These are phyloP conservation scores for Malus hybrid DNA, from an alignment of 331 rosid species.

Conservation along the genomic window DNA sequence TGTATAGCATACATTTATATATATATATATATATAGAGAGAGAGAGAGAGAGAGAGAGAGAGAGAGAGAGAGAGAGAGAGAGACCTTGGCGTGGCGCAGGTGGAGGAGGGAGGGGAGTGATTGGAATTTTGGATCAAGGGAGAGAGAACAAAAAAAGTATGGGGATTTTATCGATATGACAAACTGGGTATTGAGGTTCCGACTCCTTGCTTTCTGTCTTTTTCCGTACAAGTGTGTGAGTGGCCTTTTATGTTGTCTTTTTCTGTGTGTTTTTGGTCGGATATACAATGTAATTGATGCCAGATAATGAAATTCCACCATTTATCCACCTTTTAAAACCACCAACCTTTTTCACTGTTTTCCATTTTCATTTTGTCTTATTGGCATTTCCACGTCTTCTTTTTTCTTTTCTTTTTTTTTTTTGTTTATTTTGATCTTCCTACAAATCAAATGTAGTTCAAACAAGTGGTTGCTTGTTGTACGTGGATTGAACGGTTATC, in stretches of 20 bases:
- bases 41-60: not conserved
- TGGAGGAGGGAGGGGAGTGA: not conserved
- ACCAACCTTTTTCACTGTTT: not conserved
- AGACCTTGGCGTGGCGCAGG: slow-evolving; percentile 27
- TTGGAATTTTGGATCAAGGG: slow-evolving; percentile 22
- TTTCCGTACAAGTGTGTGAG: not conserved
- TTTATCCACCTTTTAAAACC: not conserved
- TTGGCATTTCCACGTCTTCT: not conserved
- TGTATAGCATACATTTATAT: no score
- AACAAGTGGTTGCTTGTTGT: no score
- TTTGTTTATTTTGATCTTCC: no score
- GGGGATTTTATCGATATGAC: not conserved
- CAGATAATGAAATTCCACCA: not conserved
- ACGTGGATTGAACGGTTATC: no score
- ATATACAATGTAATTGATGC: not conserved
- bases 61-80: not conserved
- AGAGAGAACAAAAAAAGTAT: not conserved
- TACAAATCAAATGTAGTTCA: no score
- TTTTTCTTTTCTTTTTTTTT: no score
- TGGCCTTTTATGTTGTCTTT: not conserved
- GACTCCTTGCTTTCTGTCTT: not conserved
- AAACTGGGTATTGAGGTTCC: not conserved
- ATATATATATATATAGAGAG: not conserved
- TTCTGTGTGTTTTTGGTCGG: not conserved
- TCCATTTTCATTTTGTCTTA: not conserved